phyloP scores from a whole-genome alignment of 2,329 filamentous ascomycete species.

The Fusarium heterosporum region DNA sequence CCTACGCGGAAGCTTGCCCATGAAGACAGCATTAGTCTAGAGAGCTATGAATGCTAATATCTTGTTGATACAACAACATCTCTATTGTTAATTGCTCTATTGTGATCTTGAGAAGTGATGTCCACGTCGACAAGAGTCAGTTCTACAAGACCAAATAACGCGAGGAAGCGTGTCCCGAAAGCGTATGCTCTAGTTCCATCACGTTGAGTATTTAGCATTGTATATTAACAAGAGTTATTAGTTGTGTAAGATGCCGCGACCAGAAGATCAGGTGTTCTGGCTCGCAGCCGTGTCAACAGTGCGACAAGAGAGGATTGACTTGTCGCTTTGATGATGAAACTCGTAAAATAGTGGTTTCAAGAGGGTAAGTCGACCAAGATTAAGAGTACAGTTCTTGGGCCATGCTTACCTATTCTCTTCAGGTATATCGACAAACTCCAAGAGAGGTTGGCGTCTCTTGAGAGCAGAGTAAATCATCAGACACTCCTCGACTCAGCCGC shows the following conservation, averaged over 20 bases:
- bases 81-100: neutral
- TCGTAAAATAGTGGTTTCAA: constrained; percentile 36
- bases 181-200: constrained; percentile 17
- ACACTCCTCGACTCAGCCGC: neutral
- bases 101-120: constrained; percentile 1
- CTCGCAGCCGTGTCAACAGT: constrained; percentile 32
- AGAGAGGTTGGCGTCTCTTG: constrained; percentile 24
- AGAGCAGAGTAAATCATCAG: constrained; percentile 4
- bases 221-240: neutral
- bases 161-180: constrained; percentile 34
- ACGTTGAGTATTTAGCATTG: neutral
- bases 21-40: neutral
- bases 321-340: constrained; percentile 34
- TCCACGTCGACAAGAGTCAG: constrained; percentile 17
- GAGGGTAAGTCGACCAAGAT: neutral
- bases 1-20: constrained; percentile 2
- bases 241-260: constrained; percentile 37
- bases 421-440: constrained; percentile 34
- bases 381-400: no score
- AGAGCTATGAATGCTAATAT: neutral
- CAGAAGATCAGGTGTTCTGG: constrained; percentile 39
- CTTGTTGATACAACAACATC: constrained; percentile 14
- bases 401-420: neutral
- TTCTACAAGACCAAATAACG: constrained; percentile 18
- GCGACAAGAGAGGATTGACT: constrained; percentile 23